A percentile compares a stretch with the other conserved stretches of the same genome.
phyloP scores from a whole-genome alignment of 2,329 filamentous ascomycete species.

The Monosporascus sp. region DNA sequence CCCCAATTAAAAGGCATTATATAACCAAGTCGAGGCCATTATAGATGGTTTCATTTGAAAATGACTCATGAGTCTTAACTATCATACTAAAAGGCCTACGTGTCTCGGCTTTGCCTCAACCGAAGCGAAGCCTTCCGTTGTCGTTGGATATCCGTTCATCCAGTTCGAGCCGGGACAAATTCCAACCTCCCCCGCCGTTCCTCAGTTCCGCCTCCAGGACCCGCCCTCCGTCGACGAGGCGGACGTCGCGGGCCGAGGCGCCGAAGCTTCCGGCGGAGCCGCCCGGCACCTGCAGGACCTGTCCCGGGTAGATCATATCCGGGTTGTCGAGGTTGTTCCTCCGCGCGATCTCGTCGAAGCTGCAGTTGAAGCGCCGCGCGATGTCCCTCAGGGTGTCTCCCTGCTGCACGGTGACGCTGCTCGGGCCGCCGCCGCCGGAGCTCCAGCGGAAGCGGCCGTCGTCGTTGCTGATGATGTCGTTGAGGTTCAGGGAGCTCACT shows the following conservation, averaged over 20 bases:
- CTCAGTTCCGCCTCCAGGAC: slow-evolving; percentile 22
- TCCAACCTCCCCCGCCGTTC: slow-evolving; percentile 13
- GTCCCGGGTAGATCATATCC: slow-evolving; percentile 38
- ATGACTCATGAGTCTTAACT: too few species aligned
- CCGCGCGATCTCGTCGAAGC: slow-evolving; percentile 35
- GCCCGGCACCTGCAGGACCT: slow-evolving; percentile 32
- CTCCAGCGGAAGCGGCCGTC: slow-evolving; percentile 33
- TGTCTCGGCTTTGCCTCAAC: too few species aligned
- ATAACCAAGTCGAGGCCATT: too few species aligned
- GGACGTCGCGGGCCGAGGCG: slow-evolving; percentile 30
- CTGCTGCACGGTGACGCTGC: slow-evolving; percentile 32
- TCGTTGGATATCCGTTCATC: slow-evolving; percentile 18
- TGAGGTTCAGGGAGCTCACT: slow-evolving; percentile 30
- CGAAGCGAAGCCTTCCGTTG: slow-evolving; percentile 39
- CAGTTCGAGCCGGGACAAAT: slow-evolving; percentile 12
- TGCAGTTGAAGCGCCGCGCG: slow-evolving; percentile 25
- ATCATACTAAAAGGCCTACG: too few species aligned
- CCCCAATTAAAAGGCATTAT: too few species aligned
- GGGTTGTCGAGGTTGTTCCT: slow-evolving; percentile 36
- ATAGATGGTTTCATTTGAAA: too few species aligned
- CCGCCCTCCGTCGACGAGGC: slow-evolving; percentile 31
- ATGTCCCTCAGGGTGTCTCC: slow-evolving; percentile 38
- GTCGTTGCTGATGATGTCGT: slow-evolving; percentile 31
- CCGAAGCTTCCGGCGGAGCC: slow-evolving; percentile 25
- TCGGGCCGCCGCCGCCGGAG: slow-evolving; percentile 16